These are phyloP conservation scores for Stylosanthes scabra DNA, from an alignment of 331 rosid genomes.

Conservation along the genomic window DNA sequence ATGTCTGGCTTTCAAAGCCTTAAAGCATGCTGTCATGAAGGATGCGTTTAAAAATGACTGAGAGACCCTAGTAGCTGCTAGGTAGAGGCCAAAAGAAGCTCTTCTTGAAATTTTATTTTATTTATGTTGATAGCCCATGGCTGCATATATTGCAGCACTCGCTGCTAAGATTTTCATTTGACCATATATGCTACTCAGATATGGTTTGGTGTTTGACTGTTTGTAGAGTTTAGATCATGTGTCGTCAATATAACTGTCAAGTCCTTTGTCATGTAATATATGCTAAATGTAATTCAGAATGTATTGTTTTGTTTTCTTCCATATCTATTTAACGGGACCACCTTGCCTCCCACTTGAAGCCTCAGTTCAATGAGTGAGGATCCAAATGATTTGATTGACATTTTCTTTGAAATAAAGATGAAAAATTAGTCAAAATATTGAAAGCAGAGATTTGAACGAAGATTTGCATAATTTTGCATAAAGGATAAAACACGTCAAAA, in stretches of 20 bases:
- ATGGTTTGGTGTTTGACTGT: conserved; percentile 57
- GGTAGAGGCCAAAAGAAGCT: conserved; percentile 33
- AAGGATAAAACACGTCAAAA: too few relatives aligned
- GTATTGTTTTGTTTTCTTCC: background rate
- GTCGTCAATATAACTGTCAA: conserved; percentile 39
- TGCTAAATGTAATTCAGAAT: conserved; percentile 33
- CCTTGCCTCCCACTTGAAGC: conserved; percentile 12
- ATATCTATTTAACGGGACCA: conserved; percentile 2
- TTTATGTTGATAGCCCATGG: conserved; percentile 35
- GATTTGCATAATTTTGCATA: background rate
- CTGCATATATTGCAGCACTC: conserved; percentile 50
- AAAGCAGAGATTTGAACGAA: background rate
- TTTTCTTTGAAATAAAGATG: background rate
- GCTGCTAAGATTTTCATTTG: conserved; percentile 54
- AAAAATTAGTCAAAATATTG: background rate
- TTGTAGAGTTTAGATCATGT: conserved; percentile 59
- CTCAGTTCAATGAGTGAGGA: background rate
- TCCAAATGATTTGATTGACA: conserved; percentile 1
- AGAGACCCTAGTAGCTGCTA: conserved; percentile 13
- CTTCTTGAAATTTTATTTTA: conserved; percentile 10
- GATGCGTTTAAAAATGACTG: conserved; percentile 13
- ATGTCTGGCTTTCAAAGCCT: conserved; percentile 18
- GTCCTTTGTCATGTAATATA: conserved; percentile 52
- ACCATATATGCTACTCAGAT: conserved; percentile 32
- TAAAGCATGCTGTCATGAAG: background rate